Percentiles rank a stretch among this genome's conserved stretches.
phyloP scores from a whole-genome alignment of 805 yeast species.

The Schwanniomyces polymorphus region DNA sequence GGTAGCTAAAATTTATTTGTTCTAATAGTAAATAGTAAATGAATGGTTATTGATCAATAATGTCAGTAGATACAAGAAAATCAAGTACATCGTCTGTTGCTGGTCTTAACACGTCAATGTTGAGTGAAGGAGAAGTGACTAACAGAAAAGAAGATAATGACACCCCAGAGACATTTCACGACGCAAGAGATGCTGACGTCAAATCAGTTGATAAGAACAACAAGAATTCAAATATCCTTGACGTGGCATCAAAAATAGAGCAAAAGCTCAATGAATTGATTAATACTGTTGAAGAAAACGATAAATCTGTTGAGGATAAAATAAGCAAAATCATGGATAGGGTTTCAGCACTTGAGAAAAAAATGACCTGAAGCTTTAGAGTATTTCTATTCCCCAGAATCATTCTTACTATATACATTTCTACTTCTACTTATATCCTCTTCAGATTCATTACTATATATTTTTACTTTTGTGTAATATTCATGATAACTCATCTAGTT shows the following conservation, averaged over 20 bases:
- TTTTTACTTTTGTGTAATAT: constrained; percentile 7
- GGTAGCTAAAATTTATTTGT: no score
- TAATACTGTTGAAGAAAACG: constrained; percentile 23
- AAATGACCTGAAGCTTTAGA: background rate
- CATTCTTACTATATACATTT: background rate
- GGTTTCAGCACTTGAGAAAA: constrained; percentile 4
- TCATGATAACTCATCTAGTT: constrained; percentile 3
- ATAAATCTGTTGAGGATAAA: constrained; percentile 25
- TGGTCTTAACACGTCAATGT: constrained; percentile 35
- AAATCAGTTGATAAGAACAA: constrained; percentile 9
- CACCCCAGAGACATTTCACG: background rate
- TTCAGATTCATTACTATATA: background rate
- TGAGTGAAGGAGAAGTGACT: constrained; percentile 23
- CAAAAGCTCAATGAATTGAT: constrained; percentile 19
- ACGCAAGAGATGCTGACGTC: background rate
- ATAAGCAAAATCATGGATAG: constrained; percentile 23
- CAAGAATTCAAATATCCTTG: constrained; percentile 19
- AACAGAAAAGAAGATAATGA: background rate
- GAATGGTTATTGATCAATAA: background rate
- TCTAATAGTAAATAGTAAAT: background rate
- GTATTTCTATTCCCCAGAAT: no score
- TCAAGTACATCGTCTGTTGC: constrained; percentile 4
- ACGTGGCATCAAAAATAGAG: constrained; percentile 35
- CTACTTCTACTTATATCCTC: background rate
- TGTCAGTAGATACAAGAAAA: background rate